Evolutionary conservation across 1,284 basidiomycete genomes (phyloP).

Genomic region (Cryptococcus neoformans): DNA sequence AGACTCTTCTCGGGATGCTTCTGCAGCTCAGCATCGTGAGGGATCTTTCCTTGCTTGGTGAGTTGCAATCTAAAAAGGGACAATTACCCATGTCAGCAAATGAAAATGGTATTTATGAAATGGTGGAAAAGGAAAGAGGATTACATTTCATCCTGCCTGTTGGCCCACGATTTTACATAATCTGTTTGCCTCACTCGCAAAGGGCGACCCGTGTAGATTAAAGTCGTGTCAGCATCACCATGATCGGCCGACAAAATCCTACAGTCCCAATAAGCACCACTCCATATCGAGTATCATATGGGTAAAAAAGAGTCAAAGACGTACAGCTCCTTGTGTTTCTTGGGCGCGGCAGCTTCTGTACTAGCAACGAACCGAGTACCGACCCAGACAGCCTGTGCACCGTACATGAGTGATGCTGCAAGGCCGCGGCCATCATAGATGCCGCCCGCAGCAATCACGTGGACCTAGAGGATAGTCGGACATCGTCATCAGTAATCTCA

Average conservation of each 20-base stretch:
- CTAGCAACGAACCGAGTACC: conserved; percentile 86
- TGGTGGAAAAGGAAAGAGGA: not conserved
- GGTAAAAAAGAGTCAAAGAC: conserved; percentile 11
- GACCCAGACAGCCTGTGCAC: conserved; percentile 83
- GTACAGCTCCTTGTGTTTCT: conserved; percentile 71
- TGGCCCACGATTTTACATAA: conserved; percentile 69
- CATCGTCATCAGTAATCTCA: conserved; percentile 1
- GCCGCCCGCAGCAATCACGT: conserved; percentile 80
- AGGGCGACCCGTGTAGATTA: conserved; percentile 85
- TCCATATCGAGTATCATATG: not conserved
- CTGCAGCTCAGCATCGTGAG: conserved; percentile 65
- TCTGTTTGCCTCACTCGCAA: conserved; percentile 75
- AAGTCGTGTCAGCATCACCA: conserved; percentile 61
- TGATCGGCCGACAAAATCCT: conserved; percentile 42
- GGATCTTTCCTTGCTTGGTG: conserved; percentile 71
- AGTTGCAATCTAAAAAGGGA: conserved; percentile 65
- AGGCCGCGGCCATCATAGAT: conserved; percentile 80
- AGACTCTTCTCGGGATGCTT: conserved; percentile 71
- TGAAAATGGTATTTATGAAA: not conserved
- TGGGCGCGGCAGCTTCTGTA: conserved; percentile 73
- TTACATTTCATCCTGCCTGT: conserved; percentile 48
- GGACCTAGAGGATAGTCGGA: conserved; percentile 47
- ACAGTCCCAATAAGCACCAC: not conserved
- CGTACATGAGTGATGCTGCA: conserved; percentile 80
- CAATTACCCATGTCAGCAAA: conserved; percentile 54